Conservation (phyloP, 2,329 filamentous ascomycete genomes). For the Fusarium newnesense region DNA sequence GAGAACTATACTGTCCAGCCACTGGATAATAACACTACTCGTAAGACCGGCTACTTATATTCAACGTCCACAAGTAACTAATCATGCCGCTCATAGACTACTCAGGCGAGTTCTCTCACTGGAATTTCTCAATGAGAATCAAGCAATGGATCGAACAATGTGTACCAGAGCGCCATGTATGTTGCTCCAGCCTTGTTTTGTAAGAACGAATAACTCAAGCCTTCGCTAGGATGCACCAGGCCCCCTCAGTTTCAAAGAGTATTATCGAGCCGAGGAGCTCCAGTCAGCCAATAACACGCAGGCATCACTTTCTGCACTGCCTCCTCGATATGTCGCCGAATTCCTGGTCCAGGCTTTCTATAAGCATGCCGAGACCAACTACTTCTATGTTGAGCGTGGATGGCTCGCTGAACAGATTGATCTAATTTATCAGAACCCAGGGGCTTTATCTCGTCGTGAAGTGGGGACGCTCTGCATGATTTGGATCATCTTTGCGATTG, state of each 20-base stretch:
- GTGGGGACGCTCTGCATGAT: slow-evolving; percentile 57
- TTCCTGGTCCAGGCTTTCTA: slow-evolving; percentile 61
- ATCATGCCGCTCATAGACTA: slow-evolving; percentile 51
- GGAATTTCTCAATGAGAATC: slow-evolving; percentile 63
- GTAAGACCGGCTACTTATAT: slow-evolving; percentile 43
- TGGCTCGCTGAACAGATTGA: slow-evolving; percentile 57
- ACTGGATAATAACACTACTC: slow-evolving; percentile 54
- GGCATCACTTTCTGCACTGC: slow-evolving; percentile 53
- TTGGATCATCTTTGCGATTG: slow-evolving; percentile 60
- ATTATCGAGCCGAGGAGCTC: slow-evolving; percentile 58
- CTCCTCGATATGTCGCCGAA: slow-evolving; percentile 58
- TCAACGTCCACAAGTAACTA: slow-evolving; percentile 2
- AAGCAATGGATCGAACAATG: slow-evolving; percentile 61
- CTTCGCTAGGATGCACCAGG: slow-evolving; percentile 42
- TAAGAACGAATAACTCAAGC: background rate
- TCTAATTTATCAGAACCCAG: slow-evolving; percentile 53
- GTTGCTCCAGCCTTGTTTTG: background rate
- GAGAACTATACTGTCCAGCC: slow-evolving; percentile 55
- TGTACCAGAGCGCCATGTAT: slow-evolving; percentile 47
- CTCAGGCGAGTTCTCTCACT: slow-evolving; percentile 63
- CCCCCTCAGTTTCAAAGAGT: slow-evolving; percentile 51
- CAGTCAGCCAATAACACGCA: slow-evolving; percentile 54
- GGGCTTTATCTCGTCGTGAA: slow-evolving; percentile 52
- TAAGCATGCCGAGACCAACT: slow-evolving; percentile 59
- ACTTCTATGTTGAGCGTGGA: slow-evolving; percentile 57